Evolutionary conservation across 148 eudicot species (phyloP), one percentile per base, ranked within the genome.

Genomic region (Vaccinium corymbosum): DNA sequence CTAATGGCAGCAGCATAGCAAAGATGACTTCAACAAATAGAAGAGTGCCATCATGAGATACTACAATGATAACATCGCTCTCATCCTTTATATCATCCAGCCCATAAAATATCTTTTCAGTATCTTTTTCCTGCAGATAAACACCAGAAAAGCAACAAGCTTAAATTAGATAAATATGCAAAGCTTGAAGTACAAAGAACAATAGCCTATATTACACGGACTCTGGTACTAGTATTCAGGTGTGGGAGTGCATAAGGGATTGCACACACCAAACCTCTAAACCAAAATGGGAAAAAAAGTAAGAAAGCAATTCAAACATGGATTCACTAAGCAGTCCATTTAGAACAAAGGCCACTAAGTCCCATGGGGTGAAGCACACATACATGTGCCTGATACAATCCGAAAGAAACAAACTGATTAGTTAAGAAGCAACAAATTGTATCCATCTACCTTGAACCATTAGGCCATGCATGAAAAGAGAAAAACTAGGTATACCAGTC

Each of bases 61-160:
- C 75, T 88, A 91, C 95, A 88, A 94, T 91, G 87, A 96, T 93
- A 61, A 96, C 86, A 71, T 96, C 99, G 78, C 82, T 88, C 70
- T 91, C 91, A 84, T 87, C 89, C 76, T 82, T 88, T 78, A 96
- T 92, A 92, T 96, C 97, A 88, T 96, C 98, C 87, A 96, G 93
- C 61, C 99, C 99, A 85, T 94, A 96, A 32, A 94, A 89, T 82
- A 94, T 90, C 87, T 89, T 93, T 83, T 96, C 95, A 38, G 94
- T 89, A 83, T 91, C 90, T 52, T 83, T 86, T 85, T 94, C 99
- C 99, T 96, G 94, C 84, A 88, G 25, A 90, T 17, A 0, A 29
- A 62, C 29, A 64, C 80, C 78, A 80, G 11, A 81, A 42, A 22
- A 85, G 64, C 27, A 32, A 55, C 52, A 35, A 16, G 76, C 50